These are phyloP conservation scores for Panicum miliaceum DNA, from an alignment of 176 grass and related monocot genomes.

Conservation along the genomic window DNA sequence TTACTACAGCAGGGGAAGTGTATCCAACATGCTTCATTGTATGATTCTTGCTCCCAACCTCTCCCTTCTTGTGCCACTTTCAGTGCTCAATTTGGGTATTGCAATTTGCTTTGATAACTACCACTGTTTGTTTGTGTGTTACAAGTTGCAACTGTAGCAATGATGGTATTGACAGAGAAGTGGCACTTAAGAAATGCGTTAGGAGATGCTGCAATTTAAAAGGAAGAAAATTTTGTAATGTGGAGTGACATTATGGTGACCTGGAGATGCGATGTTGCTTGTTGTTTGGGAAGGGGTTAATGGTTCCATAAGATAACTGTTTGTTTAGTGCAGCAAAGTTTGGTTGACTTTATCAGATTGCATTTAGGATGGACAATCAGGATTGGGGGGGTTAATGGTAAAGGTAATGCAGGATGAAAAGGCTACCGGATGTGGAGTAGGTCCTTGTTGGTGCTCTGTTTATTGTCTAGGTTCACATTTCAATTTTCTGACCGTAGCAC, in stretches of 20 bases:
- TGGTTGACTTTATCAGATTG: constrained; percentile 25
- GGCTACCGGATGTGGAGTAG: neutral
- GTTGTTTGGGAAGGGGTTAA: constrained; percentile 22
- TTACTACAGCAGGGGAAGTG: constrained; percentile 73
- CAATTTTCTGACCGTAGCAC: neutral
- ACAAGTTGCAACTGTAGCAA: neutral
- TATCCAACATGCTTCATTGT: constrained; percentile 91
- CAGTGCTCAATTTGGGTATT: constrained; percentile 5
- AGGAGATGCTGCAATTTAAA: neutral
- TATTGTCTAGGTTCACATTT: constrained; percentile 5
- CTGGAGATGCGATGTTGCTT: constrained; percentile 33
- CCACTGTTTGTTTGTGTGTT: neutral
- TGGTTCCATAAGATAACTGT: constrained; percentile 1
- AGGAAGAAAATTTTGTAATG: neutral
- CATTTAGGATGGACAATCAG: neutral
- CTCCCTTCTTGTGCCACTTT: neutral
- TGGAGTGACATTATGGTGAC: neutral
- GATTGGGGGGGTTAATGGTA: neutral
- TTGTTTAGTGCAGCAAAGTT: constrained; percentile 1
- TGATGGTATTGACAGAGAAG: constrained; percentile 2
- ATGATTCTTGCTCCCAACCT: constrained; percentile 20
- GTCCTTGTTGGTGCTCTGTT: constrained; percentile 1
- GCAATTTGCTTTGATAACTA: neutral
- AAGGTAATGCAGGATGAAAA: neutral
- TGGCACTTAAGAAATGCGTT: constrained; percentile 2